These are phyloP conservation scores for Hyaloscypha hepaticicola DNA, from an alignment of 495 filamentous ascomycete genomes.

Conservation along the genomic window DNA sequence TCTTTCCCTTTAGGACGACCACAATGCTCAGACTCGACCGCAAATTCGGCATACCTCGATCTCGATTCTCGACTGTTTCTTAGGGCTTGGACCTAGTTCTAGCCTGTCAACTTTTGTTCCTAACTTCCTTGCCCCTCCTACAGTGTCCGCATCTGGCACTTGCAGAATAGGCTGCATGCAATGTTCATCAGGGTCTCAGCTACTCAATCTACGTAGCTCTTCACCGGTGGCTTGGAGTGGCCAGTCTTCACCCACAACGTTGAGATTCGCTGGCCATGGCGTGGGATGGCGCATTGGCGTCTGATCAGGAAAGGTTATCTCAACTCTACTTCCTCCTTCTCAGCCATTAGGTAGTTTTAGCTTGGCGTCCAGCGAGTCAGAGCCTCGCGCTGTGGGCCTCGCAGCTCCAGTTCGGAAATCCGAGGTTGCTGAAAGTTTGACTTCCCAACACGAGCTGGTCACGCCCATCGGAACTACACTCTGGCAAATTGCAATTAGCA, in stretches of 20 bases:
- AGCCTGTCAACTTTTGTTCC: not conserved
- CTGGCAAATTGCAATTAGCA: not conserved
- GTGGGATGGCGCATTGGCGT: not conserved
- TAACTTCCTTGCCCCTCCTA: no score
- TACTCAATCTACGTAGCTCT: not conserved
- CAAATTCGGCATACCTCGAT: not conserved
- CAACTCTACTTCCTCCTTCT: conserved; percentile 9
- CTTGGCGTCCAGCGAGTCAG: not conserved
- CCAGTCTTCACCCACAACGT: conserved; percentile 5
- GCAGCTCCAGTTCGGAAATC: not conserved
- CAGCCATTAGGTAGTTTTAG: no score
- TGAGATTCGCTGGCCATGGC: not conserved
- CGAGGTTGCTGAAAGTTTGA: not conserved
- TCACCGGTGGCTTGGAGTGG: not conserved
- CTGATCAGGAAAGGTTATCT: not conserved
- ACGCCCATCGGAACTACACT: not conserved
- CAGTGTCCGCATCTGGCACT: not conserved
- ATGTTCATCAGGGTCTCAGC: not conserved
- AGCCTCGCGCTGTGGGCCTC: not conserved
- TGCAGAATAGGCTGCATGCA: not conserved
- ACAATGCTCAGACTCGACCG: not conserved
- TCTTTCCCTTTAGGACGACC: no score
- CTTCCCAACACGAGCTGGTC: not conserved
- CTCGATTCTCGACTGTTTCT: not conserved
- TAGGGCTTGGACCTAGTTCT: not conserved